Evolutionary conservation across 768 basidiomycete species (phyloP).

Genomic region (Pleurotus salmoneostramineus): DNA sequence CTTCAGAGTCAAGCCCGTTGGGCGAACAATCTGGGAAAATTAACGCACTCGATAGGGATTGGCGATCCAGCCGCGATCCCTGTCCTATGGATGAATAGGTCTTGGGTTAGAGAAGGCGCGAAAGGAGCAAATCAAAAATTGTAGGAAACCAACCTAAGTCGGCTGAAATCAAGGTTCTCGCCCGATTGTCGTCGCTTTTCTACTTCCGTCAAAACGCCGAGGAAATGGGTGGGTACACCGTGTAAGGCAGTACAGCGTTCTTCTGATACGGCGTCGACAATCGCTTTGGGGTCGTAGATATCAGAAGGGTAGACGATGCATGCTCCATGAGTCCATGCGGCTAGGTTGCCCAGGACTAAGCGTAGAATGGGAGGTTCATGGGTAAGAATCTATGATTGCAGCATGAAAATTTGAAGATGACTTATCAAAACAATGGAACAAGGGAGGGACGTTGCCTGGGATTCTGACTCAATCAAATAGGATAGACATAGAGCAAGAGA

Average conservation of each 20-base stretch:
- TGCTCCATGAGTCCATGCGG: conserved; percentile 71
- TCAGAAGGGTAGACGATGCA: conserved; percentile 75
- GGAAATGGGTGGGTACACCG: conserved; percentile 84
- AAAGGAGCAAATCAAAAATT: too few species aligned
- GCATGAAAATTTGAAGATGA: conserved; percentile 21
- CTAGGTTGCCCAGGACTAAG: conserved; percentile 78
- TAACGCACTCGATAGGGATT: conserved; percentile 55
- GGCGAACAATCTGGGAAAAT: too few species aligned
- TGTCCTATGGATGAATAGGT: too few species aligned
- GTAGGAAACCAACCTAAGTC: too few species aligned
- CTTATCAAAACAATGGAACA: conserved; percentile 92
- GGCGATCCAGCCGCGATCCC: conserved; percentile 82
- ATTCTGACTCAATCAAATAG: conserved; percentile 3
- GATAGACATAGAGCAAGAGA: neutral
- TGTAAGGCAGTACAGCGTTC: conserved; percentile 79
- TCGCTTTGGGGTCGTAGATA: conserved; percentile 55
- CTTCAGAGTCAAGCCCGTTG: too few species aligned
- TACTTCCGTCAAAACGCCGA: conserved; percentile 69
- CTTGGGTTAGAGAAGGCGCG: too few species aligned
- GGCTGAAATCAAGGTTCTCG: conserved; percentile 41
- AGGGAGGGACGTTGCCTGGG: conserved; percentile 75
- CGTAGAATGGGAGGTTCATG: conserved; percentile 35
- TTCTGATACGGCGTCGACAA: conserved; percentile 64
- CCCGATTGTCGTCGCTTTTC: conserved; percentile 46
- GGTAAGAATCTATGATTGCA: conserved; percentile 11